These are phyloP conservation scores for Casuarina glauca DNA, from an alignment of 306 rosid species.

Conservation along the genomic window DNA sequence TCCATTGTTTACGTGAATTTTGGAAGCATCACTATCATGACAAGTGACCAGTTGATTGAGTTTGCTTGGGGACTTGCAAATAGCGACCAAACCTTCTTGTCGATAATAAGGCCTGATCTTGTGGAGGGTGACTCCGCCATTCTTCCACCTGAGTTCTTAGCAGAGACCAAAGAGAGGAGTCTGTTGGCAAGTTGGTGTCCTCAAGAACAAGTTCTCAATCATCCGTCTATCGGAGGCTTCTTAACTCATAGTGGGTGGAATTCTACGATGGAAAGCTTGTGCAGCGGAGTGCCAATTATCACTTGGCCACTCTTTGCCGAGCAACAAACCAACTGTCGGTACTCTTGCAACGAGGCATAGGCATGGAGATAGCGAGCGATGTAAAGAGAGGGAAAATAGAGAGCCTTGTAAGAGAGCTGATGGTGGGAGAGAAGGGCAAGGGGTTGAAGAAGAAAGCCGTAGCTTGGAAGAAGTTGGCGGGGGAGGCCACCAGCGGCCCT, in stretches of 20 bases:
- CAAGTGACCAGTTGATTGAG: slow-evolving; percentile 47
- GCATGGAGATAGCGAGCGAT: slow-evolving; percentile 59
- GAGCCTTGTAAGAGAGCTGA: slow-evolving; percentile 50
- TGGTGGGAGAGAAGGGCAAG: slow-evolving; percentile 55
- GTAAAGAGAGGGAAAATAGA: slow-evolving; percentile 45
- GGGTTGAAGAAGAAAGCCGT: slow-evolving; percentile 47
- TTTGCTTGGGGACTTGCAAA: slow-evolving; percentile 80
- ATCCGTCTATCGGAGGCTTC: slow-evolving; percentile 63
- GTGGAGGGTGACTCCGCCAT: slow-evolving; percentile 35
- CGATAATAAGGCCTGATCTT: slow-evolving; percentile 66
- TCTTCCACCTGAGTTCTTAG: slow-evolving; percentile 40
- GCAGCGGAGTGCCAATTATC: slow-evolving; percentile 62
- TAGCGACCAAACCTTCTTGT: slow-evolving; percentile 45
- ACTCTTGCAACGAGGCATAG: slow-evolving; percentile 50
- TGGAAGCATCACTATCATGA: slow-evolving; percentile 70
- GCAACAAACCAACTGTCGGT: slow-evolving; percentile 73
- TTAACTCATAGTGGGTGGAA: slow-evolving; percentile 80
- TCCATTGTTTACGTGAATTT: slow-evolving; percentile 72
- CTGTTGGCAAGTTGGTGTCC: slow-evolving; percentile 60
- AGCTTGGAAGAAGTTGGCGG: slow-evolving; percentile 51
- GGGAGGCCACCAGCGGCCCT: slow-evolving; percentile 15
- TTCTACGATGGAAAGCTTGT: slow-evolving; percentile 63
- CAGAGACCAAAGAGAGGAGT: slow-evolving; percentile 42
- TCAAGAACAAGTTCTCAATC: slow-evolving; percentile 60
- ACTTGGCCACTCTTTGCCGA: slow-evolving; percentile 81